Conservation (phyloP, 169 alveolate genomes). For the Amoebophrya sp. region DNA sequence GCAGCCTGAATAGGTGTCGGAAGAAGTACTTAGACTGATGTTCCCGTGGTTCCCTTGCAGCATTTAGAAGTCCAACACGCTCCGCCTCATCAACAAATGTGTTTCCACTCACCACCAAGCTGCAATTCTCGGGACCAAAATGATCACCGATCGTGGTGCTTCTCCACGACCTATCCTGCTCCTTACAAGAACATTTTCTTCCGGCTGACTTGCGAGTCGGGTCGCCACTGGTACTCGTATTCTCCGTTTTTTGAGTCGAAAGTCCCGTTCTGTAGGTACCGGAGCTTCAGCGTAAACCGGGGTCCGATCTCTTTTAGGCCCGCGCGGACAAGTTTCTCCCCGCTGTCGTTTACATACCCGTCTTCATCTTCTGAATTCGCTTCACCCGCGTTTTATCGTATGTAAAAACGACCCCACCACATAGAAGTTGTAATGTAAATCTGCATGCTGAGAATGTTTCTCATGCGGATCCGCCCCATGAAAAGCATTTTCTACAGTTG, state of each 20-base stretch:
- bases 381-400: not conserved
- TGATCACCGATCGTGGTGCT: no score
- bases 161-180: no score
- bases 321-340: constrained; percentile 60
- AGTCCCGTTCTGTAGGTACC: constrained; percentile 81
- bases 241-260: constrained; percentile 59
- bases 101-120: no score
- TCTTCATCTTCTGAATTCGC: not conserved
- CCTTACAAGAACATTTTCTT: constrained; percentile 53
- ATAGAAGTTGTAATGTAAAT: not conserved
- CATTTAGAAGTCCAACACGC: no score
- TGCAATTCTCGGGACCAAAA: no score
- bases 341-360: constrained; percentile 29
- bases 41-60: no score
- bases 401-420: not conserved
- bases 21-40: no score
- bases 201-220: constrained; percentile 84
- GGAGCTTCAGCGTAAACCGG: constrained; percentile 90
- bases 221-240: constrained; percentile 80
- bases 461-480: constrained; percentile 49
- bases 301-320: constrained; percentile 98
- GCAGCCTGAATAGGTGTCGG: no score
- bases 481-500: not conserved
- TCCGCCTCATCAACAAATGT: no score
- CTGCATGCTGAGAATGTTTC: constrained; percentile 41